Conservation (phyloP, 805 yeast genomes). For the Saccharomyces mikatae region DNA sequence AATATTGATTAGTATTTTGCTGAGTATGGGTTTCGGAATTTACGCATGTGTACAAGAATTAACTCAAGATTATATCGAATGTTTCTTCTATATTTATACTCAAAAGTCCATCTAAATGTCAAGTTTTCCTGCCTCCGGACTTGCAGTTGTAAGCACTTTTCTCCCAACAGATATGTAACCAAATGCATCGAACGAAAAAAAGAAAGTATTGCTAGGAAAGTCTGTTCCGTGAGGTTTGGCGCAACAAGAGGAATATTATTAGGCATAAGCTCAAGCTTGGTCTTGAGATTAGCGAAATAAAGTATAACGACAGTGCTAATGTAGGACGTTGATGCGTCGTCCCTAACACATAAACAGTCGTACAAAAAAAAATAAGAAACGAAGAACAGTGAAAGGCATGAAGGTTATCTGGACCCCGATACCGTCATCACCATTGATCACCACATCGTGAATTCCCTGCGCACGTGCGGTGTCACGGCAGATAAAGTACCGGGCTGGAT, state of each 20-base stretch:
- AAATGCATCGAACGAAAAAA: not conserved
- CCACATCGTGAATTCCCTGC: not conserved
- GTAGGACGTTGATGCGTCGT: not conserved
- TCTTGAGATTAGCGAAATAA: not conserved
- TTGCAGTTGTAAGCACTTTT: not conserved
- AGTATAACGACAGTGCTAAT: not conserved
- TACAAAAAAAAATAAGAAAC: not conserved
- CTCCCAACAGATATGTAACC: not conserved
- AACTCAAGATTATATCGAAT: not conserved
- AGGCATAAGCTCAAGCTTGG: not conserved
- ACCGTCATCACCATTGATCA: not conserved
- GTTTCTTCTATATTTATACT: not conserved
- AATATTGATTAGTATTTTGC: not conserved
- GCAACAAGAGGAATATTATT: not conserved
- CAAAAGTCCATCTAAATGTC: not conserved
- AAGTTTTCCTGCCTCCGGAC: not conserved
- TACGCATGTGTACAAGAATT: not conserved
- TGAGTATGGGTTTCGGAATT: not conserved
- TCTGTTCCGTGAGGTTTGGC: not conserved
- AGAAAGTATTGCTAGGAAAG: not conserved
- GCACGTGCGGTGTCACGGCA: not conserved
- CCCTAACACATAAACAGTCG: not conserved
- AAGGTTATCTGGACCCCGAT: not conserved
- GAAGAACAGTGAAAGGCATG: not conserved
- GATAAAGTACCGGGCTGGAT: not conserved